Evolutionary conservation across 2,329 filamentous ascomycete genomes (phyloP), one percentile per base, ranked within the genome.

Genomic region (Pseudogymnoascus sp.): DNA sequence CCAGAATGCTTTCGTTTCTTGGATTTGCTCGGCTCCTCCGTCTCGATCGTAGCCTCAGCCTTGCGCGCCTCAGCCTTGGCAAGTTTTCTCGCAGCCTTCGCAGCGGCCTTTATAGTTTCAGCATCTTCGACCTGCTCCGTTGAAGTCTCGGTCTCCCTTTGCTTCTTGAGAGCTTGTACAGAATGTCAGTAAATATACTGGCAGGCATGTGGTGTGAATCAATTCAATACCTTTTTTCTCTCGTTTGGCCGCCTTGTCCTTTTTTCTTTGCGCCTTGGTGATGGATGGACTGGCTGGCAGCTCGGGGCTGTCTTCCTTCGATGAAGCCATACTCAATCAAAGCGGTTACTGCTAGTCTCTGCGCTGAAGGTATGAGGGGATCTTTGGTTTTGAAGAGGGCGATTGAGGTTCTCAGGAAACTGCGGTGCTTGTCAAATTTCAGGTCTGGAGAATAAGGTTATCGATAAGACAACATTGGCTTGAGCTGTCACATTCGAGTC

Each of bases 101-200:
- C 67, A 16, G 62, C 62, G n/a, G 62, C 61, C 21, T 70, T 69
- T 60, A 60, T 72, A 64, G 73, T 75, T 67, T 77, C 66, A 38
- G 50, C 61, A 59, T 65, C 37, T 59, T 70, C 70, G 2, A 66
- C 66, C 68, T 76, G 76, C 77, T 84, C 87, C 75, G 84, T 87
- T 76, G 87, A 21, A 12, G 50, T 2, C 28, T 56, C 50, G 11
- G 28, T 2, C n/a, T 56, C 50, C 50, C 35, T 56, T 56, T 56
- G 50, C 28, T 56, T 56, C 28, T 56, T 56, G 14, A 56, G 50
- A 35, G 50, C 50, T 56, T 11, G 10, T 14, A 5, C 2, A 1
- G 28, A 33, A 56, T 14, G 2, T 4, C 11, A 35, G 50, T 56
- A 5, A 56, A 25, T 8, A 56, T 56, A 56, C 18, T 18, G 11